These are phyloP conservation scores for Coriolopsis trogii DNA, from an alignment of 1,284 basidiomycete genomes.

Conservation along the genomic window DNA sequence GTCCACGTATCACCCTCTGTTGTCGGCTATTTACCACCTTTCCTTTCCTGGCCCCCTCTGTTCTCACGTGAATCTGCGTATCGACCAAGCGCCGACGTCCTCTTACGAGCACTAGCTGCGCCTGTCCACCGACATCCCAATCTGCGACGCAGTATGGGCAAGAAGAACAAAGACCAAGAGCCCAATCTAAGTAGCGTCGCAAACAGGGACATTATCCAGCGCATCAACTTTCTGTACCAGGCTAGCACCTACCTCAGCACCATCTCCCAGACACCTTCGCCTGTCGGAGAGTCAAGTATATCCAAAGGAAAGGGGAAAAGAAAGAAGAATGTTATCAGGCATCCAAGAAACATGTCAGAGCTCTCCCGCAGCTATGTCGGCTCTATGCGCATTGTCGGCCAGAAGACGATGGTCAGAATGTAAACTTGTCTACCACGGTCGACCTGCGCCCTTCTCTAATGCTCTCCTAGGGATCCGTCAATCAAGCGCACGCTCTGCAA, in stretches of 20 bases:
- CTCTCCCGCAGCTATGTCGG: slow-evolving; percentile 64
- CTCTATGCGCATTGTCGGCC: slow-evolving; percentile 70
- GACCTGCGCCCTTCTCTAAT: background rate
- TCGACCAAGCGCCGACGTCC: no score
- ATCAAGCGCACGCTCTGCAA: slow-evolving; percentile 80
- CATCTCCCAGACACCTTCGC: slow-evolving; percentile 28
- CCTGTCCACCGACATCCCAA: no score
- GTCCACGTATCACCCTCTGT: slow-evolving; percentile 30
- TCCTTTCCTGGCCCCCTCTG: slow-evolving; percentile 7
- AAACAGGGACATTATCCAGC: slow-evolving; percentile 77
- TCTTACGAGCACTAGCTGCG: no score
- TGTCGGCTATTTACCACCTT: slow-evolving; percentile 28
- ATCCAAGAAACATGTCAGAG: slow-evolving; percentile 44
- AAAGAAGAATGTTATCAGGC: slow-evolving; percentile 32
- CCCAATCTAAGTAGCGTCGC: slow-evolving; percentile 58
- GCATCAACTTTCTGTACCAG: slow-evolving; percentile 84
- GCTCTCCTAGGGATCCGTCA: slow-evolving; percentile 65
- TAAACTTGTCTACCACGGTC: slow-evolving; percentile 39
- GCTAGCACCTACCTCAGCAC: slow-evolving; percentile 68
- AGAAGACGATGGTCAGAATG: slow-evolving; percentile 78
- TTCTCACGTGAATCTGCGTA: background rate
- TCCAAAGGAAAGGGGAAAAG: slow-evolving; percentile 5
- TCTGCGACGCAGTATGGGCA: slow-evolving; percentile 50
- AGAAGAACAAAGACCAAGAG: slow-evolving; percentile 60
- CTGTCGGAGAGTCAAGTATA: slow-evolving; percentile 1